These are phyloP conservation scores for Hydnum rufescens DNA, from an alignment of 768 basidiomycete genomes.

Conservation along the genomic window DNA sequence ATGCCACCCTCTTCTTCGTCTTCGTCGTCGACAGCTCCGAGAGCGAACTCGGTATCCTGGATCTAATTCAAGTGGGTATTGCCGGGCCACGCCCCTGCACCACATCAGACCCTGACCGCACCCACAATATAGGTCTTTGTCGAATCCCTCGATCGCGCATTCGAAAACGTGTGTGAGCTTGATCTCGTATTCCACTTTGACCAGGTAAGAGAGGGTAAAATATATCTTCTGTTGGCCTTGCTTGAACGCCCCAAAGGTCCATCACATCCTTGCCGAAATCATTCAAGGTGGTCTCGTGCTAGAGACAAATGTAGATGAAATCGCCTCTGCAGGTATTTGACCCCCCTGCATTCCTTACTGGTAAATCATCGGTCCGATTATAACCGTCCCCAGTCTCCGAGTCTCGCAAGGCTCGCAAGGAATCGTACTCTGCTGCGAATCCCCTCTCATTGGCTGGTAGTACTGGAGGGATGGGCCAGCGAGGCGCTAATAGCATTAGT, in stretches of 20 bases:
- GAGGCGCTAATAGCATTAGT: constrained; percentile 34
- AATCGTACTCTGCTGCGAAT: constrained; percentile 64
- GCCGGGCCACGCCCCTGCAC: not conserved
- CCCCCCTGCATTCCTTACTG: constrained; percentile 12
- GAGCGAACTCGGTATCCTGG: constrained; percentile 89
- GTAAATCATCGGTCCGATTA: not conserved
- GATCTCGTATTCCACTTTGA: constrained; percentile 98
- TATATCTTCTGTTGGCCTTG: not conserved
- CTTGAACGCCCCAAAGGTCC: constrained; percentile 34
- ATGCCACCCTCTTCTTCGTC: constrained; percentile 92
- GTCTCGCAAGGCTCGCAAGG: constrained; percentile 50
- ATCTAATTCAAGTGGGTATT: constrained; percentile 73
- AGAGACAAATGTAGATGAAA: constrained; percentile 85
- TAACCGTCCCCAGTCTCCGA: not conserved
- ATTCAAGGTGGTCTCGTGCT: constrained; percentile 93
- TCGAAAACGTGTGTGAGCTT: constrained; percentile 96
- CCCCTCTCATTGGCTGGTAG: constrained; percentile 53
- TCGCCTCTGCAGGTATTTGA: constrained; percentile 48
- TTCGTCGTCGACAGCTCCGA: constrained; percentile 94
- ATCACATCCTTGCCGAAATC: constrained; percentile 87
- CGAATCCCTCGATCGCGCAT: constrained; percentile 84
- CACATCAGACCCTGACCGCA: too few relatives aligned
- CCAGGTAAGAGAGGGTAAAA: constrained; percentile 33
- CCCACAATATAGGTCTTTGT: constrained; percentile 60
- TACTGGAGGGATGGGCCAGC: constrained; percentile 26